Evolutionary conservation across 2,329 filamentous ascomycete genomes (phyloP).

Genomic region (Stemphylium vesicarium): DNA sequence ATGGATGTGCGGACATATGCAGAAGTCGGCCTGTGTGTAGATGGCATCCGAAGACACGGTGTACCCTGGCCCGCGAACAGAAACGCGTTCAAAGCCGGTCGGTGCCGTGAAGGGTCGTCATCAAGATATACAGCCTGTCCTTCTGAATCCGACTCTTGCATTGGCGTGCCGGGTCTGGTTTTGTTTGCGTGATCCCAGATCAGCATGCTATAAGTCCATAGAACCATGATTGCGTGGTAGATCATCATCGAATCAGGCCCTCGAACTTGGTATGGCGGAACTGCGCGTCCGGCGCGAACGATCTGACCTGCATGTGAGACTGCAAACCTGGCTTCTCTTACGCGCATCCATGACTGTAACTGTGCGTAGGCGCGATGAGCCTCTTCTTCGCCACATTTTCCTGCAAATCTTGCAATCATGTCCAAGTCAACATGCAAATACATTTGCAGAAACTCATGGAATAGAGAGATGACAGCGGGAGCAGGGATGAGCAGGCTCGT

Average conservation of each 20-base stretch:
- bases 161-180: slow-evolving; percentile 6
- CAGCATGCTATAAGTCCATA: slow-evolving; percentile 37
- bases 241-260: slow-evolving; percentile 28
- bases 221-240: slow-evolving; percentile 29
- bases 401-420: slow-evolving; percentile 69
- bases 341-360: slow-evolving; percentile 52
- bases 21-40: background rate
- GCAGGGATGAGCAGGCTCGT: slow-evolving; percentile 49
- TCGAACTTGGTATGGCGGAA: slow-evolving; percentile 26
- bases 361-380: slow-evolving; percentile 50
- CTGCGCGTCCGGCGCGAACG: slow-evolving; percentile 17
- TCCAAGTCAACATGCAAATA: slow-evolving; percentile 67
- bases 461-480: slow-evolving; percentile 26
- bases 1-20: background rate
- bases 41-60: slow-evolving; percentile 18
- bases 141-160: background rate
- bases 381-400: slow-evolving; percentile 69
- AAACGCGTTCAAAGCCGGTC: slow-evolving; percentile 18
- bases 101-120: slow-evolving; percentile 8
- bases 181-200: slow-evolving; percentile 21
- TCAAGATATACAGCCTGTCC: slow-evolving; percentile 14
- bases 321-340: slow-evolving; percentile 25
- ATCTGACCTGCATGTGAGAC: slow-evolving; percentile 26
- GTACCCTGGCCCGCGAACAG: slow-evolving; percentile 12
- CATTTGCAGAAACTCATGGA: slow-evolving; percentile 63